Evolutionary conservation across 2,329 filamentous ascomycete genomes (phyloP), one percentile per base, ranked within the genome.

Genomic region (Paraconiothyrium brasiliense): DNA sequence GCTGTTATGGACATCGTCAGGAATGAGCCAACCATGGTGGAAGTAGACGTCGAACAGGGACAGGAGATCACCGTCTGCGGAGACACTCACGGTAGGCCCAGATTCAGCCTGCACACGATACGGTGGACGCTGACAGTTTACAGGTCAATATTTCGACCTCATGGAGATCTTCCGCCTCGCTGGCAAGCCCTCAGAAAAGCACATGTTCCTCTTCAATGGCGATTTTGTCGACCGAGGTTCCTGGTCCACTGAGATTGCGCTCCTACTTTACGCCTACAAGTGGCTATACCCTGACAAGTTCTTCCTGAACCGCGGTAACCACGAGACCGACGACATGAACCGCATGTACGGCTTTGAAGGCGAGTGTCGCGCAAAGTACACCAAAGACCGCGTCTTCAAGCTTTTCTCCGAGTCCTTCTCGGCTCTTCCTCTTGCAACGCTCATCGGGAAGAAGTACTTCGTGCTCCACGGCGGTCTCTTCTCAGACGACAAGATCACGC

Each of bases 261-360:
- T 99, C 50, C 84, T 97, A 11, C 85, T 99, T 22, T 99, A 97
- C 79, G 92, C 94, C 48, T 97, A 97, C 86, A 99, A 99, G 84
- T 97, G 93, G 94, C 81, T 98, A 72, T 89, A 92, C 58, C 95
- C 95, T 8, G 87, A 89, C 47, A 88, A 85, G 58, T 94, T 99
- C 85, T 98, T 97, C 87, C 84, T 99, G 67, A 99, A 99, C 84
- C 89, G 95, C 64, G 95, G 95, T 70, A 99, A 99, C 81, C 95
- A 99, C 81, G 95, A 99, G 83, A 98, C 95, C 52, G 94, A 98
- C 77, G 94, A 97, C 80, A 99, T 99, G 95, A 99, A 99, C 84
- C 89, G 93, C 68, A 94, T 95, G 57, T 99, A 99, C 77, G 95
- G 95, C 20, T 99, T 99, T 73, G 95, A 99, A 80, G 95, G 95